phyloP scores from a whole-genome alignment of 2,329 filamentous ascomycete genomes.

The Bipolaris bicolor region DNA sequence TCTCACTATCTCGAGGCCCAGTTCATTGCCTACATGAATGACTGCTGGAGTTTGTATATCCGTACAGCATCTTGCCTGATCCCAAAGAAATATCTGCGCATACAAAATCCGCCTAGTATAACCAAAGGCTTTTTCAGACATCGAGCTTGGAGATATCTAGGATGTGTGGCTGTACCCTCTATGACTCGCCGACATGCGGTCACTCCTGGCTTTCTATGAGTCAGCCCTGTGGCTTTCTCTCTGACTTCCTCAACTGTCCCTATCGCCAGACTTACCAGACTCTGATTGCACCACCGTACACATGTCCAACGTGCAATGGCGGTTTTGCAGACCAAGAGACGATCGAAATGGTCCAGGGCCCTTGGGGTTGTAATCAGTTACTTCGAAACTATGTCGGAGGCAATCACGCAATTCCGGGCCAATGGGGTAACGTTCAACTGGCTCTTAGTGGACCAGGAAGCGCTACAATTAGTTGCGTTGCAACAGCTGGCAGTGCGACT shows the following conservation, averaged over 20 bases:
- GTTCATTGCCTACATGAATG: neutral
- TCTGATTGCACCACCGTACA: slow-evolving; percentile 34
- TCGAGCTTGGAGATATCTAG: slow-evolving; percentile 2
- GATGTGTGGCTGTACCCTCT: slow-evolving; percentile 58
- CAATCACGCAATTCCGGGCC: slow-evolving; percentile 28
- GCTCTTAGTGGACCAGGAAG: slow-evolving; percentile 19
- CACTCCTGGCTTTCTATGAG: slow-evolving; percentile 58
- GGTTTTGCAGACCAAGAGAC: slow-evolving; percentile 38
- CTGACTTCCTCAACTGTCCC: slow-evolving; percentile 52
- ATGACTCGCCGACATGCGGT: slow-evolving; percentile 54
- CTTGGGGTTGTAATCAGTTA: slow-evolving; percentile 43
- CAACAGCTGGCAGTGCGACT: slow-evolving; percentile 22
- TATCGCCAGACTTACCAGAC: slow-evolving; percentile 41
- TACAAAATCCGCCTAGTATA: neutral
- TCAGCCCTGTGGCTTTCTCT: slow-evolving; percentile 50
- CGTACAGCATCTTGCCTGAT: neutral
- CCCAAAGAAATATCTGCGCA: neutral
- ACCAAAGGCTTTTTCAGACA: neutral
- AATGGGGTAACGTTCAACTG: slow-evolving; percentile 33
- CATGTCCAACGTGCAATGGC: slow-evolving; percentile 39
- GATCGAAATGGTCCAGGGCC: slow-evolving; percentile 41
- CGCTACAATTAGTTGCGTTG: slow-evolving; percentile 17
- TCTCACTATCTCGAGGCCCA: neutral
- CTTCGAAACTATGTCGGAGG: slow-evolving; percentile 39
- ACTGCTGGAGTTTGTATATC: neutral